Evolutionary conservation across 73 alveolate genomes (phyloP).

Genomic region (Paramecium caudatum): DNA sequence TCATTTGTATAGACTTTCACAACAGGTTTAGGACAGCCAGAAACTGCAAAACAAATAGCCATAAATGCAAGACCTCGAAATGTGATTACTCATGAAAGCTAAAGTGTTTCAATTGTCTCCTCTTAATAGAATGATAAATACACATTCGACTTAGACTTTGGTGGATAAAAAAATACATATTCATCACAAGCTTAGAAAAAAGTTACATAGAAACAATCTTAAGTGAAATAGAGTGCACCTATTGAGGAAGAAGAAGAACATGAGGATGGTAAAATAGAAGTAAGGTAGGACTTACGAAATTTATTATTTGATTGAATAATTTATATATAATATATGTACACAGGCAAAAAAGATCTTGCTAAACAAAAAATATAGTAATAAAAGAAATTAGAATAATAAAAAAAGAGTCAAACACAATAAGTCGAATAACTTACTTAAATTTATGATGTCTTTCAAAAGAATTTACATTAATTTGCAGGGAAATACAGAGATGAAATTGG

Average conservation of each 20-base stretch:
- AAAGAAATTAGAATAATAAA: not conserved
- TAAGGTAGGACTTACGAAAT: slow-evolving; percentile 42
- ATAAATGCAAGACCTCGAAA: slow-evolving; percentile 38
- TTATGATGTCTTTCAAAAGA: slow-evolving; percentile 68
- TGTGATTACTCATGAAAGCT: not conserved
- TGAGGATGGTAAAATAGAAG: slow-evolving; percentile 63
- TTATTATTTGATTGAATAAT: slow-evolving; percentile 53
- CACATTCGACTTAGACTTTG: slow-evolving; percentile 43
- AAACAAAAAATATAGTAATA: not conserved
- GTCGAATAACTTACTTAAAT: slow-evolving; percentile 19
- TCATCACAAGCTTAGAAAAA: not conserved
- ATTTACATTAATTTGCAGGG: slow-evolving; percentile 66
- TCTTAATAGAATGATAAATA: slow-evolving; percentile 55
- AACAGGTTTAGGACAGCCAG: not conserved
- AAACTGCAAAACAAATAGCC: not conserved
- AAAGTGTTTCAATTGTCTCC: slow-evolving; percentile 26
- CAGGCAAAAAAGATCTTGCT: not conserved
- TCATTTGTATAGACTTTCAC: not conserved
- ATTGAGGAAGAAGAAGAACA: slow-evolving; percentile 43
- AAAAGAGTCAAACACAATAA: slow-evolving; percentile 2
- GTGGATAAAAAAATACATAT: not conserved
- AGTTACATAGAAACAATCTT: slow-evolving; percentile 27
- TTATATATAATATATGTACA: not conserved
- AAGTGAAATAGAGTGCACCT: not conserved
- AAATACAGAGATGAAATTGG: slow-evolving; percentile 64